A percentile compares a stretch with the other conserved stretches of the same genome.
Conservation (phyloP, 2,329 filamentous ascomycete genomes). For the Sporothrix humicola region DNA sequence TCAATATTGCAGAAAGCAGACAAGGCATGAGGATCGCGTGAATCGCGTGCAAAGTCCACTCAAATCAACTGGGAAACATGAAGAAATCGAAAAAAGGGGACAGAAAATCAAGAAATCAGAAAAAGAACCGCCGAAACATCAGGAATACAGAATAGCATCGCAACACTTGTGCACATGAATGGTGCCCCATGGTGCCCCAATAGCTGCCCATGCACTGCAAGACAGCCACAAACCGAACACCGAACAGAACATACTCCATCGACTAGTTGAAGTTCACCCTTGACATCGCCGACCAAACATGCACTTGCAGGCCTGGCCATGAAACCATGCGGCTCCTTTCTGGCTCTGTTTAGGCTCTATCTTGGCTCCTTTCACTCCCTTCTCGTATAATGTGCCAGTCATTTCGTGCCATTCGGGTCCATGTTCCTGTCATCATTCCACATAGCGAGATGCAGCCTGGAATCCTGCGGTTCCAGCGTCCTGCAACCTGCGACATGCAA, state of each 20-base stretch:
- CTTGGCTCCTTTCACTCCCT: no score
- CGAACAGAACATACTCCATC: not conserved
- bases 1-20: conserved; percentile 7
- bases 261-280: not conserved
- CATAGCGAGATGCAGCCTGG: conserved; percentile 18
- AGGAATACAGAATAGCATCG: not conserved
- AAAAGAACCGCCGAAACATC: not conserved
- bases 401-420: not conserved
- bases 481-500: no score
- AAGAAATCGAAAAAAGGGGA: not conserved
- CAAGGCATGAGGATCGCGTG: not conserved
- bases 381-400: not conserved
- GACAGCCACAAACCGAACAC: not conserved
- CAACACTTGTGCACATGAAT: not conserved
- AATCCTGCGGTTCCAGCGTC: not conserved
- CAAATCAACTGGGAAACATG: not conserved
- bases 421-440: conserved; percentile 16
- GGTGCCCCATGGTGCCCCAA: no score
- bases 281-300: not conserved
- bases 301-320: not conserved
- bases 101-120: not conserved
- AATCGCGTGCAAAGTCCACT: not conserved
- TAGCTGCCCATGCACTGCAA: not conserved
- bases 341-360: no score
- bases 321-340: no score